Base-by-base conservation (phyloP, 1,284 basidiomycete genomes). In the Trichosporon coremiiforme region DNA sequence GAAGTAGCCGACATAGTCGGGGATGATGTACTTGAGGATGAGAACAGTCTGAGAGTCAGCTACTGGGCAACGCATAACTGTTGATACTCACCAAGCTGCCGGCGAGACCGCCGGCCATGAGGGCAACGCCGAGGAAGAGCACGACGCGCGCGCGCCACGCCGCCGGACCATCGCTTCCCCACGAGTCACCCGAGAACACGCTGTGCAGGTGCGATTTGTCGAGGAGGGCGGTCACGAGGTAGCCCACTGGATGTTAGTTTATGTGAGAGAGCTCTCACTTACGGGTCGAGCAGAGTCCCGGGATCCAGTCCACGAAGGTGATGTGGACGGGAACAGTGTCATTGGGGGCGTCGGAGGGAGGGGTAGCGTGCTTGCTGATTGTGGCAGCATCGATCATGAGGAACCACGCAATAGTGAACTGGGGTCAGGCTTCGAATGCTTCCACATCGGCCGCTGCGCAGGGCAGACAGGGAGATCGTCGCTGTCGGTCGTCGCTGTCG, bases 361-460 rank as follows among this genome's bases (percentile, higher is more conserved):
- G 84, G 72, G 89, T 89, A 0, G 91, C 90, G 77, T 93, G 92
- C 33, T 90, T 89, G 31, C 94, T 97, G 67, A 95, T 87, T 70
- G 97, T 90, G 53, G 91, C 90, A 20, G 96, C 96, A 78, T 98
- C 96, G 71, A 98, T 87, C 83, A 98, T 94, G n/a, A 92, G 88
- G 93, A 95, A 98, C 85, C 92, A 94, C 29, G 93, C 94, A 36
- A 96, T 85, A 1, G 94, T 92, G 82, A 98, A 98, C 94, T 94
- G 77, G 10, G 1, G 53, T 68, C 4, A 68, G 66, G 20, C 22
- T n/a, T 15, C 15, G 41, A 45, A 29, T 64, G 12, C 10, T 64
- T 55, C 6, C 50, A 33, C 20, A 45, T 25, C 29, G 10, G 29
- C 45, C 3, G 41, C 10, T 50, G 20, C 22, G 53, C 25, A 12